A percentile compares a stretch with the other conserved stretches of the same genome.
phyloP scores from a whole-genome alignment of 148 eudicot genomes.

The Vaccinium vitisidaea region DNA sequence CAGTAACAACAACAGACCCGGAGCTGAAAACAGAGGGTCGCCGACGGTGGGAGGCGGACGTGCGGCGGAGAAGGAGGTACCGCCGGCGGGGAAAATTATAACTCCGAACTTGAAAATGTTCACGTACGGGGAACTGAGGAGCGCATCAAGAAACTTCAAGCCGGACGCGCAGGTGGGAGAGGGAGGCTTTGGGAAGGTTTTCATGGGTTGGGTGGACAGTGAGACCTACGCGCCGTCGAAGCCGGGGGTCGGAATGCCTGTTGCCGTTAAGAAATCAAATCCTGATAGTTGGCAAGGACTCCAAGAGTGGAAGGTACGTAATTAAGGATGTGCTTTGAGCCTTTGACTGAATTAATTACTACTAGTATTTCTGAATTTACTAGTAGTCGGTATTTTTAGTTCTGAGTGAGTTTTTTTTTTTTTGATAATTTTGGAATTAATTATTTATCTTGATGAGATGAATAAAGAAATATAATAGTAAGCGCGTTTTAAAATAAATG shows the following conservation, averaged over 20 bases:
- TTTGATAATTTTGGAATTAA: no score
- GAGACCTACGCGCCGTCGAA: constrained; percentile 65
- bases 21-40: not conserved
- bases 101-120: constrained; percentile 54
- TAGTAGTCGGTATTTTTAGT: not conserved
- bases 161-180: constrained; percentile 67
- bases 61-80: not conserved
- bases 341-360: no score
- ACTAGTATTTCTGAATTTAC: no score
- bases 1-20: not conserved
- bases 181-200: constrained; percentile 87
- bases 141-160: constrained; percentile 58
- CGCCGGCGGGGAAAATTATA: constrained; percentile 36
- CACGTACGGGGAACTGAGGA: constrained; percentile 43
- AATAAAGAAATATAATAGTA: no score
- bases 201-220: constrained; percentile 71
- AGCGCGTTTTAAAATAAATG: no score
- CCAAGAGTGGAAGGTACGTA: constrained; percentile 76
- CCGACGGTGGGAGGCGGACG: not conserved
- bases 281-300: constrained; percentile 77
- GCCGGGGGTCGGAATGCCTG: constrained; percentile 54
- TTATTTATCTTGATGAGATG: no score
- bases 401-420: not conserved
- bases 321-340: not conserved
- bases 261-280: constrained; percentile 74